These are phyloP conservation scores for Termitomyces sp. DNA, from an alignment of 768 basidiomycete genomes.

Conservation along the genomic window DNA sequence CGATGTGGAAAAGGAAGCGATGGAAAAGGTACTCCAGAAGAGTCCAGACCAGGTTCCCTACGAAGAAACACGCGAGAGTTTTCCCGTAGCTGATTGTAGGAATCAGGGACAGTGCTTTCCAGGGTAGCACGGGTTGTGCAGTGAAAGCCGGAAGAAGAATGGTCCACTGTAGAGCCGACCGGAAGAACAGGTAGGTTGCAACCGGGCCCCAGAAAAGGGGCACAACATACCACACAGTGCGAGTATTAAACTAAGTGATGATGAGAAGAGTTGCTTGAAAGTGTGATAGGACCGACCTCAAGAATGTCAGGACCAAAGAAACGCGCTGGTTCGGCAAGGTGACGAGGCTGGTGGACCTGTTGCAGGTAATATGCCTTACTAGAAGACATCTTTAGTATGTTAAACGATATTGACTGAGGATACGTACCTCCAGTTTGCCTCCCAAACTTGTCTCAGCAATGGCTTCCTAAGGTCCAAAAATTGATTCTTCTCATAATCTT, in stretches of 20 bases:
- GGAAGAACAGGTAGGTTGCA: slow-evolving; percentile 67
- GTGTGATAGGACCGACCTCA: slow-evolving; percentile 47
- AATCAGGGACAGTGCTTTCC: slow-evolving; percentile 40
- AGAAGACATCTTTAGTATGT: neutral
- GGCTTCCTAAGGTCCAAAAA: slow-evolving; percentile 91
- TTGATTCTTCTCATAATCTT: slow-evolving; percentile 84
- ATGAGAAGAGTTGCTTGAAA: neutral
- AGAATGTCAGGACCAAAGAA: slow-evolving; percentile 80
- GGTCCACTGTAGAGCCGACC: slow-evolving; percentile 80
- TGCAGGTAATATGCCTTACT: slow-evolving; percentile 94
- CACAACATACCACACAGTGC: slow-evolving; percentile 91
- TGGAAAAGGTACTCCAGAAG: slow-evolving; percentile 90
- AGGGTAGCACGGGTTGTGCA: slow-evolving; percentile 48
- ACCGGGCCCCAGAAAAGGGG: slow-evolving; percentile 93
- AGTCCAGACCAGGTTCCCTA: slow-evolving; percentile 92
- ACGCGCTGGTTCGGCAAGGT: slow-evolving; percentile 76
- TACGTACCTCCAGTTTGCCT: slow-evolving; percentile 71
- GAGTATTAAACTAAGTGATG: slow-evolving; percentile 60
- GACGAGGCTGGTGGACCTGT: slow-evolving; percentile 96
- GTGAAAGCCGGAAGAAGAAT: slow-evolving; percentile 62
- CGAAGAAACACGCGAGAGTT: slow-evolving; percentile 63
- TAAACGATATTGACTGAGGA: slow-evolving; percentile 7
- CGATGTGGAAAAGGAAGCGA: slow-evolving; percentile 96
- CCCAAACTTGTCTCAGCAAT: slow-evolving; percentile 81
- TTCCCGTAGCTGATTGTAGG: slow-evolving; percentile 48